Percentiles rank a stretch among this genome's conserved stretches.
phyloP scores from a whole-genome alignment of 2,329 filamentous ascomycete species.

The Torrubiellomyces zombiae region DNA sequence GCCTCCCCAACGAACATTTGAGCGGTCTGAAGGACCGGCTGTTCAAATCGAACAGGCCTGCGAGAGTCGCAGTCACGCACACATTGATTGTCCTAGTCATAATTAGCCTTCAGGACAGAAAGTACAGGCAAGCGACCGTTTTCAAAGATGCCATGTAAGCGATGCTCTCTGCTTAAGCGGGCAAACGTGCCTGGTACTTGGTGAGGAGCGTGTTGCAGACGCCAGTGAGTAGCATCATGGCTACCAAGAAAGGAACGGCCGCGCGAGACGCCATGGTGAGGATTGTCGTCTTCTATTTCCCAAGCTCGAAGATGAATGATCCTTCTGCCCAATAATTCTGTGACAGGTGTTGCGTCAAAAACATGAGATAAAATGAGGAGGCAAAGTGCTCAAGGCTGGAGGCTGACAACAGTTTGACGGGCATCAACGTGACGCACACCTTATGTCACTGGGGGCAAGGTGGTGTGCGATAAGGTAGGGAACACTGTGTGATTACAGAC shows the following conservation, averaged over 20 bases:
- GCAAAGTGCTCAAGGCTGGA: too few species aligned
- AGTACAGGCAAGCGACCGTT: neutral
- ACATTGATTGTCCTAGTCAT: conserved; percentile 85
- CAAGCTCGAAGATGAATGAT: too few species aligned
- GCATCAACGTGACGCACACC: too few species aligned
- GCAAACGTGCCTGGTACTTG: conserved; percentile 95
- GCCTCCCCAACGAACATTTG: conserved; percentile 98
- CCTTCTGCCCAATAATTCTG: too few species aligned
- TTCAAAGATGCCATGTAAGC: neutral
- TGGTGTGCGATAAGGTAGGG: too few species aligned
- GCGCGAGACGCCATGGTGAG: conserved; percentile 50
- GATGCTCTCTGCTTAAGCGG: too few species aligned
- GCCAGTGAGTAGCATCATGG: conserved; percentile 91
- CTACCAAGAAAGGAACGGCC: conserved; percentile 70
- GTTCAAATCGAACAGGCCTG: conserved; percentile 64
- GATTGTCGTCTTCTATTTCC: neutral
- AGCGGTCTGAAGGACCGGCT: conserved; percentile 87
- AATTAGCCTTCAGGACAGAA: neutral
- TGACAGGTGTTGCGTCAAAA: too few species aligned
- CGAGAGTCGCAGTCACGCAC: conserved; percentile 70
- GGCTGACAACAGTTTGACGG: too few species aligned
- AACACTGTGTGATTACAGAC: too few species aligned
- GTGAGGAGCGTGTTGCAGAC: conserved; percentile 95
- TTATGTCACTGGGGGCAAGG: too few species aligned
- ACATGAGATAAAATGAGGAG: too few species aligned